Percentiles rank a stretch among this genome's conserved stretches.
Conservation (phyloP, 2,329 filamentous ascomycete genomes). For the Cladosporium sp. region DNA sequence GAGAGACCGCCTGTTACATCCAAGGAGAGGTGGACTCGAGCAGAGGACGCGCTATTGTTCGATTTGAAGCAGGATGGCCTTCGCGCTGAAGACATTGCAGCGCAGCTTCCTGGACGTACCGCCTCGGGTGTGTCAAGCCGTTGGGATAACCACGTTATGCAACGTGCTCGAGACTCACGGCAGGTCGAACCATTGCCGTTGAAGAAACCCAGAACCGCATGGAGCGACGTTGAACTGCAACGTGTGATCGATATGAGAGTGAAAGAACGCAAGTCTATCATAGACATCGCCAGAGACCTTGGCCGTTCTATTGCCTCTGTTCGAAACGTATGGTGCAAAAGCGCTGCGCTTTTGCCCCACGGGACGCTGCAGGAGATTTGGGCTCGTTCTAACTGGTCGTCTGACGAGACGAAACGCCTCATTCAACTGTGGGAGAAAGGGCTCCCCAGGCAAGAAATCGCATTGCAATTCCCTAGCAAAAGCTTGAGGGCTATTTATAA, state of each 20-base stretch:
- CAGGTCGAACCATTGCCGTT: not conserved
- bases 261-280: not conserved
- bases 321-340: not conserved
- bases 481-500: too few relatives aligned
- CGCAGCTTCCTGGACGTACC: not conserved
- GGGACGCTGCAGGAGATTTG: not conserved
- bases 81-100: not conserved
- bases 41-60: not conserved
- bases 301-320: not conserved
- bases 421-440: not conserved
- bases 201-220: not conserved
- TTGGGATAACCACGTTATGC: not conserved
- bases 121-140: not conserved
- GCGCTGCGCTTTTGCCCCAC: not conserved
- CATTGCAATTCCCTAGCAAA: not conserved
- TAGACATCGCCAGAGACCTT: not conserved
- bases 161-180: not conserved
- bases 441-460: not conserved
- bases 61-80: not conserved
- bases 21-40: not conserved
- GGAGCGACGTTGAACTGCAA: not conserved
- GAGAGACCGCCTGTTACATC: not conserved
- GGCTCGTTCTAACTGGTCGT: too few relatives aligned
- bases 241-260: not conserved
- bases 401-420: not conserved